Evolutionary conservation across 2,329 filamentous ascomycete species (phyloP).

Genomic region (Hypoxylon sp.): DNA sequence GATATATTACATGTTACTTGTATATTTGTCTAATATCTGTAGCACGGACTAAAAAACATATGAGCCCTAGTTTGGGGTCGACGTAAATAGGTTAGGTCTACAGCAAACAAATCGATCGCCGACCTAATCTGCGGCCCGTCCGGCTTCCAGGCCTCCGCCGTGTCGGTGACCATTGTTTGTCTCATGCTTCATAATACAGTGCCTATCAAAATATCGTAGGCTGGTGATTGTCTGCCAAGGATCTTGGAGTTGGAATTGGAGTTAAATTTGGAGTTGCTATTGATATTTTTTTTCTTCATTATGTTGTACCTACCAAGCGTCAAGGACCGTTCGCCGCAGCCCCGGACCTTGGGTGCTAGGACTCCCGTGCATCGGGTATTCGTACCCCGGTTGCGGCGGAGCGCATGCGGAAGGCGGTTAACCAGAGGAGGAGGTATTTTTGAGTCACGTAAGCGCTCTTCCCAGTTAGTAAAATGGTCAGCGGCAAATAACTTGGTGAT

Average conservation of each 20-base stretch:
- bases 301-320: background rate
- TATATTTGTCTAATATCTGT: conserved; percentile 1
- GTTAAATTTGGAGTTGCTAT: conserved; percentile 12
- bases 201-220: conserved; percentile 18
- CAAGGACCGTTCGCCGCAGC: conserved; percentile 18
- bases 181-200: conserved; percentile 19
- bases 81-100: conserved; percentile 8
- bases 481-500: conserved; percentile 21
- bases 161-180: conserved; percentile 36
- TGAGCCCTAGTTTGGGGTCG: background rate
- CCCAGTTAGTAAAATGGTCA: conserved; percentile 21
- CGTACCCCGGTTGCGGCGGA: conserved; percentile 39
- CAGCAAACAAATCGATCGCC: conserved; percentile 31
- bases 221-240: conserved; percentile 9
- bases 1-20: background rate
- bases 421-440: conserved; percentile 18
- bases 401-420: conserved; percentile 40
- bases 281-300: background rate
- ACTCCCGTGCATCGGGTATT: conserved; percentile 31
- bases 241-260: conserved; percentile 1
- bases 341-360: conserved; percentile 21
- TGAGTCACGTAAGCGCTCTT: conserved; percentile 34
- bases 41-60: background rate
- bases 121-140: conserved; percentile 18
- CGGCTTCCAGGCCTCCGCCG: conserved; percentile 34